Conservation (phyloP, 73 alveolate genomes). For the Durusdinium trenchii region DNA sequence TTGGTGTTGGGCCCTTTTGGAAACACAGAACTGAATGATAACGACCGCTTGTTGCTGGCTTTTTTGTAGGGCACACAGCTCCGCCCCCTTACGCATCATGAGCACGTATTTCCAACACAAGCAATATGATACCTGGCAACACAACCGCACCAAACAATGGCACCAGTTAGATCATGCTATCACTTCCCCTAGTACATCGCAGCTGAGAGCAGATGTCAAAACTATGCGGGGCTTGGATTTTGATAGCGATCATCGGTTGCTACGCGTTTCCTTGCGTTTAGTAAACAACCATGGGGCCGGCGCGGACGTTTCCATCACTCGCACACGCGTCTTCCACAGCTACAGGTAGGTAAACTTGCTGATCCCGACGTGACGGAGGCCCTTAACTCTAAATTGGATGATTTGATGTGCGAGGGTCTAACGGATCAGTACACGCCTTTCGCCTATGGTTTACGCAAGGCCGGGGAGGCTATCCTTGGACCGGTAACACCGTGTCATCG, state of each 20-base stretch:
- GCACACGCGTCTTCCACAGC: neutral
- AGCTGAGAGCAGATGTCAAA: neutral
- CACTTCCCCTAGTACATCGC: neutral
- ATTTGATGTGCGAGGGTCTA: neutral
- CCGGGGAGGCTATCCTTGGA: neutral
- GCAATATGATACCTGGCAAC: slow-evolving; percentile 36
- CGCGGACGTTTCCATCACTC: neutral
- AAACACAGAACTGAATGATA: slow-evolving; percentile 15
- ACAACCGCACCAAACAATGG: neutral
- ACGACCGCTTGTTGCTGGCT: neutral
- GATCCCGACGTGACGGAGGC: neutral
- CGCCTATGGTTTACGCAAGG: neutral
- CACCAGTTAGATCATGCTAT: slow-evolving; percentile 25
- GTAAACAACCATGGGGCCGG: slow-evolving; percentile 19
- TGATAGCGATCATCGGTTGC: neutral
- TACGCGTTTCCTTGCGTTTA: too few relatives aligned
- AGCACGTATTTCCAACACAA: neutral
- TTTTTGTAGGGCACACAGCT: neutral
- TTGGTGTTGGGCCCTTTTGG: neutral
- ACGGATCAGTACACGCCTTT: neutral
- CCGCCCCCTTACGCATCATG: neutral
- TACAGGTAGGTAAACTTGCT: neutral
- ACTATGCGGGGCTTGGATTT: neutral
- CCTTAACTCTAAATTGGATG: neutral
- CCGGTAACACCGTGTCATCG: neutral